phyloP scores from a whole-genome alignment of 2,329 filamentous ascomycete species.

The Triangularia verruculosa region DNA sequence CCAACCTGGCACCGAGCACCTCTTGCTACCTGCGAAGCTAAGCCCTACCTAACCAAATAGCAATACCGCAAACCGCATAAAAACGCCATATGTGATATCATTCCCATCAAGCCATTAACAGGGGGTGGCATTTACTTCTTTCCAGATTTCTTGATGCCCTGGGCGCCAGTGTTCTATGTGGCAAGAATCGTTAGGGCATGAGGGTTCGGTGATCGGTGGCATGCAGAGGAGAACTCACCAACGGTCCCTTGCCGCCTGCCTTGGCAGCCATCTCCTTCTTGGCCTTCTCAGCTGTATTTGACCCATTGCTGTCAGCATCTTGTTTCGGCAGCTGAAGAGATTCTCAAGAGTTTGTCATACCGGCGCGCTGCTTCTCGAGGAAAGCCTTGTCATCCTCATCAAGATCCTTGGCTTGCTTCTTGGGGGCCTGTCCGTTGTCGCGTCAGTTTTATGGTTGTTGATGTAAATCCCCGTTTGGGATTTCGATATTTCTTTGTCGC shows the following conservation, averaged over 20 bases:
- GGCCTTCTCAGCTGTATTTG: constrained; percentile 68
- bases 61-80: neutral
- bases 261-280: constrained; percentile 80
- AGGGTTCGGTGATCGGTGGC: neutral
- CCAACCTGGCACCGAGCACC: neutral
- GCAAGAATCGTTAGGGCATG: neutral
- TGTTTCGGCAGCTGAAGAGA: too few relatives aligned
- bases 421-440: constrained; percentile 52
- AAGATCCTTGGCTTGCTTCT: constrained; percentile 78
- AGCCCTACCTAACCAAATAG: neutral
- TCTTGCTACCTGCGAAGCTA: neutral
- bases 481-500: neutral
- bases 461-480: neutral
- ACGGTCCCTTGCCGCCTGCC: constrained; percentile 81
- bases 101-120: neutral
- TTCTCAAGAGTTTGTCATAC: constrained; percentile 50
- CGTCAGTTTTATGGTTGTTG: neutral
- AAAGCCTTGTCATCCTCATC: constrained; percentile 85
- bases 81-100: neutral
- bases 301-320: constrained; percentile 19
- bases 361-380: constrained; percentile 79
- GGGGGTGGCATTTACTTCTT: constrained; percentile 73
- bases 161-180: constrained; percentile 26
- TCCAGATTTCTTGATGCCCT: constrained; percentile 94
- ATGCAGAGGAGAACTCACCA: constrained; percentile 39